Conservation (phyloP, 108 stramenopile species). For the Pseudonitzschia delicatissima region DNA sequence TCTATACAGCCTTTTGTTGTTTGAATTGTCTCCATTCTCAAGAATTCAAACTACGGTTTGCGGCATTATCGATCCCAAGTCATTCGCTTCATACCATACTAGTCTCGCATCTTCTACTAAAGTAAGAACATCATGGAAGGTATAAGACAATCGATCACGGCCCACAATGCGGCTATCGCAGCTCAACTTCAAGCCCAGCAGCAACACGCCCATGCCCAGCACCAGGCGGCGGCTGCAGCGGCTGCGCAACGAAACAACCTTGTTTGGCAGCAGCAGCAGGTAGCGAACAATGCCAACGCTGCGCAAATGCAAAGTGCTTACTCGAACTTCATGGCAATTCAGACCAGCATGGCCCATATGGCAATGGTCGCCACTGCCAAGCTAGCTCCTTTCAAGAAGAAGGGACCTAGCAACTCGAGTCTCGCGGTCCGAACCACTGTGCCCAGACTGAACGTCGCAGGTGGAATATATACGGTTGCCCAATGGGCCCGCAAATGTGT, state of each 20-base stretch:
- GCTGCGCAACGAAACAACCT: background rate
- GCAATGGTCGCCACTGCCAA: constrained; percentile 35
- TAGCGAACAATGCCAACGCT: background rate
- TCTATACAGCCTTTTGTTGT: too few species aligned
- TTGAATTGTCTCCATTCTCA: too few species aligned
- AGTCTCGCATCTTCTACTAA: too few species aligned
- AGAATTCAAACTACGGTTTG: too few species aligned
- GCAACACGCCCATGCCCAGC: background rate
- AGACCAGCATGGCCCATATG: background rate
- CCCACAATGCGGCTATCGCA: background rate
- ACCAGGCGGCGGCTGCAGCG: background rate
- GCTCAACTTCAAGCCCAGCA: constrained; percentile 1
- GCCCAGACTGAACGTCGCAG: constrained; percentile 19
- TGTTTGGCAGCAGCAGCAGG: background rate
- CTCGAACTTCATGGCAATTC: constrained; percentile 5
- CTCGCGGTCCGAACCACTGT: constrained; percentile 25
- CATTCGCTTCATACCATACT: too few species aligned
- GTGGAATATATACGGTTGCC: constrained; percentile 20
- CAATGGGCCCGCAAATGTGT: constrained; percentile 34
- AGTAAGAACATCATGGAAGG: background rate
- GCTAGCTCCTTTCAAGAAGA: constrained; percentile 22
- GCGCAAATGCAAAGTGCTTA: background rate
- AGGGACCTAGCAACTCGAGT: constrained; percentile 11
- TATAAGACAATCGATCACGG: background rate
- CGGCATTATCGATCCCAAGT: too few species aligned